Conservation (phyloP, 352 stramenopile species). For the Phytophthora multivora region DNA sequence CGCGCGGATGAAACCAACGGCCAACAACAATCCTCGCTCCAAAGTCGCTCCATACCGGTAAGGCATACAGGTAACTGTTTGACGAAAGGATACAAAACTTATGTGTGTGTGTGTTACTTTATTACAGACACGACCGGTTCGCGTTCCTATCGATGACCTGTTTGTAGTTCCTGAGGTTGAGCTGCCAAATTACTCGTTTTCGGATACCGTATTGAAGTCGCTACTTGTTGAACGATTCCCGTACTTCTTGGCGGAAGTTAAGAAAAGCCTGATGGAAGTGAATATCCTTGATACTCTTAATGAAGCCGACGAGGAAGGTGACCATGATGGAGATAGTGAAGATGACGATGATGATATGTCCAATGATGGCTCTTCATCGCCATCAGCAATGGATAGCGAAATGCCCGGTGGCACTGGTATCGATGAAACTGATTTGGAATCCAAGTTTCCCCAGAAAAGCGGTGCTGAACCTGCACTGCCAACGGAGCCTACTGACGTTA, state of each 20-base stretch:
- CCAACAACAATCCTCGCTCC: slow-evolving; percentile 37
- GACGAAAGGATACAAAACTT: neutral
- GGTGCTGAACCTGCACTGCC: slow-evolving; percentile 10
- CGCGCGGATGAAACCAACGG: slow-evolving; percentile 41
- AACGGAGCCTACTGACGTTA: slow-evolving; percentile 55
- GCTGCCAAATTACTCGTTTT: slow-evolving; percentile 68
- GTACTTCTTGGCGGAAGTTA: slow-evolving; percentile 81
- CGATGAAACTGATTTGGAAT: slow-evolving; percentile 69
- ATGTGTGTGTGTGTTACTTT: slow-evolving; percentile 11
- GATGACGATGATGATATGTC: slow-evolving; percentile 91
- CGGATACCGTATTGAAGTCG: slow-evolving; percentile 62
- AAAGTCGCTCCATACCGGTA: slow-evolving; percentile 53
- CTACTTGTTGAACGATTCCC: slow-evolving; percentile 75
- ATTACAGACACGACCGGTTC: slow-evolving; percentile 70
- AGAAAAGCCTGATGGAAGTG: slow-evolving; percentile 70
- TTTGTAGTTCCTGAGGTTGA: slow-evolving; percentile 80
- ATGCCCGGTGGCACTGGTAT: slow-evolving; percentile 47
- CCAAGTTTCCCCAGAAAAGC: slow-evolving; percentile 34
- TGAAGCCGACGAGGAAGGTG: slow-evolving; percentile 37
- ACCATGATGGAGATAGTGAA: slow-evolving; percentile 63
- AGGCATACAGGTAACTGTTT: slow-evolving; percentile 11
- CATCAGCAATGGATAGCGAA: slow-evolving; percentile 77
- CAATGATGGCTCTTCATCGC: slow-evolving; percentile 79
- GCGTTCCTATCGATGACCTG: slow-evolving; percentile 84
- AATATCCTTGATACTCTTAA: slow-evolving; percentile 49